phyloP scores from a whole-genome alignment of 345 rosid genomes.

The Hibiscus mutabilis region DNA sequence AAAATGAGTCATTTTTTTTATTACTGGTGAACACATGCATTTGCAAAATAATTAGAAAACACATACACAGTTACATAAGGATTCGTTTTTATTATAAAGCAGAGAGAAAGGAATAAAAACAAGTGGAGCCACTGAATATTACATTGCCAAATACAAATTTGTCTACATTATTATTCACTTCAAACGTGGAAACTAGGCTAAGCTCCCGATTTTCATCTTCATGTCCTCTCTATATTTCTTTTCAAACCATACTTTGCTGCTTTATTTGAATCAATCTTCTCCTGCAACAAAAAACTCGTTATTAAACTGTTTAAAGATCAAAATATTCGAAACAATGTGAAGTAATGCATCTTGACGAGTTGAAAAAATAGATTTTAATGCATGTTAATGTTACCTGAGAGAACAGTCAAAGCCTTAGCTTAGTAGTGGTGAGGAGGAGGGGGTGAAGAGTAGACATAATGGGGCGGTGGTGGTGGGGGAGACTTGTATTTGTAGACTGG shows the following conservation, averaged over 20 bases:
- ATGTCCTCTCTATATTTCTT: neutral
- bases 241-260: neutral
- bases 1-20: too few species aligned
- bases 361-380: neutral
- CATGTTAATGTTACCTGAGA: neutral
- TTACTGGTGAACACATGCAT: neutral
- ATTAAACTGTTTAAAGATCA: neutral
- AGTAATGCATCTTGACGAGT: neutral
- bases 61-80: neutral
- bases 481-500: conserved; percentile 12
- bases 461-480: conserved; percentile 18
- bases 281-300: neutral
- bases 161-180: neutral
- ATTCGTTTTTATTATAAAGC: neutral
- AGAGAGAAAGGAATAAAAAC: neutral
- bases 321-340: neutral
- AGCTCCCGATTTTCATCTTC: neutral
- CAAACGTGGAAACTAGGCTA: neutral
- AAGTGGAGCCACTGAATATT: neutral
- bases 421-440: conserved; percentile 63
- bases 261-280: neutral
- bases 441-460: conserved; percentile 26
- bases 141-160: neutral
- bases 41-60: neutral
- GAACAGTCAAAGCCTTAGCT: conserved; percentile 3